Percentiles rank a stretch among this genome's conserved stretches.
Evolutionary conservation across 2,329 filamentous ascomycete species (phyloP).

Genomic region (Paecilomyces sp.): DNA sequence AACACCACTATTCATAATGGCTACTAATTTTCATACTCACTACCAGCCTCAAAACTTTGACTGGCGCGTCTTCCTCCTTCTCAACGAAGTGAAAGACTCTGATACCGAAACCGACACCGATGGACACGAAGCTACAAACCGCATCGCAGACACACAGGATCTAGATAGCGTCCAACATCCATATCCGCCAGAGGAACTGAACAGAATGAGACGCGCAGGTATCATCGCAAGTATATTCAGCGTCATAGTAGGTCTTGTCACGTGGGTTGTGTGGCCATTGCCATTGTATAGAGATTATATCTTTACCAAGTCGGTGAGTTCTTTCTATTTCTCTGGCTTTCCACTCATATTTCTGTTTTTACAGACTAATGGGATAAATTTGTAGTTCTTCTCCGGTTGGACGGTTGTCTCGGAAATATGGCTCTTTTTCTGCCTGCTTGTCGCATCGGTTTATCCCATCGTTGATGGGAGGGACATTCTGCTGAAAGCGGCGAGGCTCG

Average conservation of each 20-base stretch:
- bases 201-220: slow-evolving; percentile 12
- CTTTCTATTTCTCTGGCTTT: neutral
- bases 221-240: slow-evolving; percentile 15
- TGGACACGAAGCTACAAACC: neutral
- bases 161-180: slow-evolving; percentile 12
- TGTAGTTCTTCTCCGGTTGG: slow-evolving; percentile 12
- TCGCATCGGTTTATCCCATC: slow-evolving; percentile 11
- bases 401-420: slow-evolving; percentile 12
- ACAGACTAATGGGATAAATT: neutral
- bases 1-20: too few relatives aligned
- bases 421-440: slow-evolving; percentile 10
- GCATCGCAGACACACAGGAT: neutral
- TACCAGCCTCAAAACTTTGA: slow-evolving; percentile 6
- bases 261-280: slow-evolving; percentile 13
- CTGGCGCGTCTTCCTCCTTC: slow-evolving; percentile 3
- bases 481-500: slow-evolving; percentile 3
- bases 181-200: slow-evolving; percentile 9
- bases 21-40: neutral
- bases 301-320: slow-evolving; percentile 7
- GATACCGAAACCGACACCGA: neutral
- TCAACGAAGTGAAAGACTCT: slow-evolving; percentile 3
- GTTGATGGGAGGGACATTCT: slow-evolving; percentile 10
- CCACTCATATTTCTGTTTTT: neutral
- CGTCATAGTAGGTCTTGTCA: slow-evolving; percentile 13
- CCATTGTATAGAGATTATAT: slow-evolving; percentile 14